Percentiles rank a stretch among this genome's conserved stretches.
Evolutionary conservation across 2,329 filamentous ascomycete genomes (phyloP).

Genomic region (Cladophialophora yegresii): DNA sequence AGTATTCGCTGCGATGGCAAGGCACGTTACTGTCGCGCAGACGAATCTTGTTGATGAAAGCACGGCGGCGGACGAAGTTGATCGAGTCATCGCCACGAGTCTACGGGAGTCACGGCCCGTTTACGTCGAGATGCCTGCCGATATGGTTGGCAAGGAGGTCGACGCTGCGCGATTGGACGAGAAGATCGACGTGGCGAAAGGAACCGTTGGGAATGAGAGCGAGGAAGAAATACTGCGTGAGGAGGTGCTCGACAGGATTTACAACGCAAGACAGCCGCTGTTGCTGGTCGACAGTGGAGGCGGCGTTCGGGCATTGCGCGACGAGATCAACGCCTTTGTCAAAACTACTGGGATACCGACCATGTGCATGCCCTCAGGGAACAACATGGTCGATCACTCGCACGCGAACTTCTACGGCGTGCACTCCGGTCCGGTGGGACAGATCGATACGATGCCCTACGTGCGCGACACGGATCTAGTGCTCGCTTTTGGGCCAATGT

Average conservation of each 20-base stretch:
- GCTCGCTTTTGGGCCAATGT: constrained; percentile 48
- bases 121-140: constrained; percentile 58
- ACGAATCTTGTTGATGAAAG: constrained; percentile 49
- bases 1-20: constrained; percentile 54
- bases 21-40: constrained; percentile 53
- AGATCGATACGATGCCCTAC: constrained; percentile 50
- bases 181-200: constrained; percentile 58
- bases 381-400: constrained; percentile 77
- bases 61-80: constrained; percentile 53
- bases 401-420: constrained; percentile 78
- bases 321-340: constrained; percentile 72
- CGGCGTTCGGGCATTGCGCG: constrained; percentile 70
- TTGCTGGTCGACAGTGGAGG: constrained; percentile 83
- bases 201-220: constrained; percentile 69
- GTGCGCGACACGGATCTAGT: constrained; percentile 47
- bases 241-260: constrained; percentile 71
- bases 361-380: constrained; percentile 89
- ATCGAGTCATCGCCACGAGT: constrained; percentile 53
- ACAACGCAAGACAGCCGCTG: constrained; percentile 71
- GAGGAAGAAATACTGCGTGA: constrained; percentile 68
- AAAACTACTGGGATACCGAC: constrained; percentile 74
- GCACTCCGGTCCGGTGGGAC: constrained; percentile 77
- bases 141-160: constrained; percentile 48
- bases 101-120: constrained; percentile 56
- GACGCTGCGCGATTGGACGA: constrained; percentile 69